These are phyloP conservation scores for Podila minutissima DNA, from an alignment of 192 early-diverging fungal genomes.

Conservation along the genomic window DNA sequence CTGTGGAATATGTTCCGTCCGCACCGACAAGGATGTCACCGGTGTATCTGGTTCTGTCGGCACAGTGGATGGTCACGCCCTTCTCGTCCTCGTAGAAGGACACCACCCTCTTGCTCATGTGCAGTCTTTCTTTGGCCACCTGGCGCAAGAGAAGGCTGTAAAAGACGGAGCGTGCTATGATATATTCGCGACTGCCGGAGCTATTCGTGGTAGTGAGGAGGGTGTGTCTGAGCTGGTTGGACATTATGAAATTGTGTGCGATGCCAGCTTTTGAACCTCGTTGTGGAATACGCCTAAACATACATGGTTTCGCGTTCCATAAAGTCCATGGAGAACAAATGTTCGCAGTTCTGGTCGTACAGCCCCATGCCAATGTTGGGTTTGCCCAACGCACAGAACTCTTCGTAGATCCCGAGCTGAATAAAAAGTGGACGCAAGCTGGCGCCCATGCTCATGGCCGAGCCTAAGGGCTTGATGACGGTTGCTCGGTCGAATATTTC, in stretches of 20 bases:
- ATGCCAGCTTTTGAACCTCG: not conserved
- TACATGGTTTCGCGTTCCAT: not conserved
- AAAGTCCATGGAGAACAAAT: conserved; percentile 1
- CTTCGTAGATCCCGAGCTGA: conserved; percentile 7
- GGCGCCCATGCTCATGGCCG: conserved; percentile 4
- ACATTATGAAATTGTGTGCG: not conserved
- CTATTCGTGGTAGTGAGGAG: not conserved
- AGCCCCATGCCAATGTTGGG: not conserved
- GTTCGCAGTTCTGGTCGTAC: not conserved
- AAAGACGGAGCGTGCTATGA: not conserved
- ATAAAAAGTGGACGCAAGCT: not conserved
- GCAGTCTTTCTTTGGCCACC: not conserved
- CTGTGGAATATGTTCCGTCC: conserved; percentile 5
- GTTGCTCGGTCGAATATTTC: conserved; percentile 4
- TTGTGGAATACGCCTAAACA: not conserved
- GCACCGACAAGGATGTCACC: conserved; percentile 10
- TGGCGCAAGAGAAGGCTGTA: not conserved
- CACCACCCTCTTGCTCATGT: not conserved
- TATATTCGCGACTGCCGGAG: not conserved
- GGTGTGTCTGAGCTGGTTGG: not conserved
- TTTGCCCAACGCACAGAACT: not conserved
- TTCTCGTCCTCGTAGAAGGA: not conserved
- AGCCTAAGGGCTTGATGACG: not conserved
- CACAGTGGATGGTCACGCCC: not conserved
- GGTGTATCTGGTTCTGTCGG: not conserved